Evolutionary conservation across 306 rosid species (phyloP), one percentile per base, ranked within the genome.

Genomic region (Boehmeria nivea): DNA sequence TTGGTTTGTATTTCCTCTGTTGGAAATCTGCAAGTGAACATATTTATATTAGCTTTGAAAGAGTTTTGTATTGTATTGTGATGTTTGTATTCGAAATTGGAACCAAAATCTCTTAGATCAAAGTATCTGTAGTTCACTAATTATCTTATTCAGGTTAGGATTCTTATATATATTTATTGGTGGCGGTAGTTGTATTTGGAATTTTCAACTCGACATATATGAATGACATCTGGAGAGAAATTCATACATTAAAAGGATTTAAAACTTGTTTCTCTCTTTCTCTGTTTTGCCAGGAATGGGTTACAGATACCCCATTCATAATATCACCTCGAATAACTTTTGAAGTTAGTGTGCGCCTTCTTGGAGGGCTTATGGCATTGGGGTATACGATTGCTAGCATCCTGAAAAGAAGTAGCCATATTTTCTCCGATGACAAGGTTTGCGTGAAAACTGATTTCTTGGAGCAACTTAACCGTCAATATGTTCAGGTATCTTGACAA

Each of bases 341-440:
- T 57, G 99, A 84, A 81, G 99, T 91, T 66, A 91, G 95, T 0
- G 99, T 87, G 64, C 99, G 99, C 57, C 99, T 91, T 73, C 96
- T 91, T 50, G 99, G 99, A 69, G 99, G 99, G 60, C 77, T 91
- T 70, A 91, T 91, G 99, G 99, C 99, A 62, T 78, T 91, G 73
- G 99, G 99, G 20, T 91, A 91, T 64, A 91, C 99, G 31, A 91
- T 91, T 71, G 99, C 96, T 14, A 56, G 83, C 77, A 91, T 91
- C 75, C 78, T 91, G 64, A 91, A 91, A 85, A 76, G 99, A 76
- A 82, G 83, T 73, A 91, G 99, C 57, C 99, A 87, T 72, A 65
- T 83, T 54, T 91, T 91, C 59, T 27, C 49, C 18, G 84, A 91
- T 46, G 95, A 91, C 53, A 87, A 69, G 76, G 87, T 91, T 62